phyloP scores from a whole-genome alignment of 495 filamentous ascomycete genomes.

The Talaromyces nanjingensis region DNA sequence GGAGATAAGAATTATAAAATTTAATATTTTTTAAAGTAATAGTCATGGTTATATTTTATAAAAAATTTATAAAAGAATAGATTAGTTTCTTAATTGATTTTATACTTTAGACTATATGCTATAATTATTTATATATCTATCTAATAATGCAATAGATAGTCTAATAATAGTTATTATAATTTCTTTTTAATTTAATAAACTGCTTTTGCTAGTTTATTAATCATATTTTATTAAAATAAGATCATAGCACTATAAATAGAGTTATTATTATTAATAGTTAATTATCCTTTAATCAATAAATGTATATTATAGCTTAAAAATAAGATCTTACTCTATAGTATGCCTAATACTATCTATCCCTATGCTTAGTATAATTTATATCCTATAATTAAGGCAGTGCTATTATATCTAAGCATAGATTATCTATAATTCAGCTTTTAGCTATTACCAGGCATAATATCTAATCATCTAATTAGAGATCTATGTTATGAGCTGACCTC shows the following conservation, averaged over 20 bases:
- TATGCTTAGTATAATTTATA: neutral
- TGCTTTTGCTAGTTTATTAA: neutral
- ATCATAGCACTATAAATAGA: neutral
- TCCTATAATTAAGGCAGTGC: neutral
- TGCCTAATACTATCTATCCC: neutral
- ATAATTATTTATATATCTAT: neutral
- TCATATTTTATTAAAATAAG: neutral
- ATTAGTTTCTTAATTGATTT: neutral
- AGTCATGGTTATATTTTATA: too few species aligned
- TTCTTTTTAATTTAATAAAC: neutral
- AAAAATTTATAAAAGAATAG: neutral
- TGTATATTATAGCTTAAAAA: neutral
- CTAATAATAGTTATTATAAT: neutral
- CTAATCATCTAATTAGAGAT: neutral
- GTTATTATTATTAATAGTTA: neutral
- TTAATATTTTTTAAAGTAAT: too few species aligned
- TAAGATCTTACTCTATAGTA: neutral
- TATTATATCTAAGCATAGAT: neutral
- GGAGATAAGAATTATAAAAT: too few species aligned
- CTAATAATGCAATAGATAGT: neutral
- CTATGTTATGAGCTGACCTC: too few species aligned
- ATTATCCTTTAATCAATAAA: neutral
- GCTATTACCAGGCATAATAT: neutral
- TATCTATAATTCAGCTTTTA: neutral
- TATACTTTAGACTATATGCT: neutral